phyloP scores from a whole-genome alignment of 2,329 filamentous ascomycete genomes.

The Colletotrichum viniferum region DNA sequence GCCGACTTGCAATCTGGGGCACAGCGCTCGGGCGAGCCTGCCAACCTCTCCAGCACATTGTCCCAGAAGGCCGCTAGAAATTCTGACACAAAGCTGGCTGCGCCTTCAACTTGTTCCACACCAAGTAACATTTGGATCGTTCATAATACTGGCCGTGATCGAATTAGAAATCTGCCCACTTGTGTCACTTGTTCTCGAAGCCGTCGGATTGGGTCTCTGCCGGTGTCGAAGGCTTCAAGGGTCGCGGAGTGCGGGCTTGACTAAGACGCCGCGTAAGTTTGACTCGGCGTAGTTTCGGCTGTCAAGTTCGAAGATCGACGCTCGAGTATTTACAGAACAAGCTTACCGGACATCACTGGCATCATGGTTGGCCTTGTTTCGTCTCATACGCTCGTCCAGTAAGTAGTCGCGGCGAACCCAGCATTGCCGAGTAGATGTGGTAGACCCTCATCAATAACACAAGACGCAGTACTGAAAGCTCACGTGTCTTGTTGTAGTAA shows the following conservation, averaged over 20 bases:
- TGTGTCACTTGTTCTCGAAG: neutral
- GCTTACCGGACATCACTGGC: neutral
- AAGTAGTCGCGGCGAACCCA: neutral
- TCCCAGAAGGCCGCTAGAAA: neutral
- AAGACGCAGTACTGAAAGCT: rapidly evolving
- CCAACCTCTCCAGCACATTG: neutral
- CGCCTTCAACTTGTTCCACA: neutral
- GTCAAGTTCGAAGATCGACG: neutral
- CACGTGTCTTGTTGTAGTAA: neutral
- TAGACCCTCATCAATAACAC: neutral
- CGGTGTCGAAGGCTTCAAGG: neutral
- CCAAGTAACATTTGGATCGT: neutral
- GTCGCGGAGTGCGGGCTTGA: neutral
- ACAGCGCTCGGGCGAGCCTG: neutral
- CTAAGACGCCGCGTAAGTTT: neutral
- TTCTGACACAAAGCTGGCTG: neutral
- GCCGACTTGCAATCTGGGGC: neutral
- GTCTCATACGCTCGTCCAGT: neutral
- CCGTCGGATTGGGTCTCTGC: neutral
- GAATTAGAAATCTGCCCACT: neutral
- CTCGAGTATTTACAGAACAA: neutral
- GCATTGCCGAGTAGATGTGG: neutral
- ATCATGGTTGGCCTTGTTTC: neutral
- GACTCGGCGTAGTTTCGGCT: neutral
- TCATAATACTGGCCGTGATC: neutral